These are phyloP conservation scores for Cryptosporidium viatorum DNA, from an alignment of 169 alveolate species.

Conservation along the genomic window DNA sequence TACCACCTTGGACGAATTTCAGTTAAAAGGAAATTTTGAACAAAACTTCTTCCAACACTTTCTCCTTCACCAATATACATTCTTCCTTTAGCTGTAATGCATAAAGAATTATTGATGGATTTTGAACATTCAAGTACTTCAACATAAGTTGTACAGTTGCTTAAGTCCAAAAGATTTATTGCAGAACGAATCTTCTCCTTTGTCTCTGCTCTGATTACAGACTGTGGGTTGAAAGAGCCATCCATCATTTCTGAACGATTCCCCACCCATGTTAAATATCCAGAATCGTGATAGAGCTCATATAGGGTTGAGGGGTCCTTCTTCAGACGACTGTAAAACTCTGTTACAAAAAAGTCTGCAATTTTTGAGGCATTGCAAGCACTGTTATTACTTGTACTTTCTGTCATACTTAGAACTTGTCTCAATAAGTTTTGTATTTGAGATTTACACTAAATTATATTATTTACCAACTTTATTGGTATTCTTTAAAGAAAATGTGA, in stretches of 20 bases:
- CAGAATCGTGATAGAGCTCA: conserved; percentile 72
- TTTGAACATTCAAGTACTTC: conserved; percentile 68
- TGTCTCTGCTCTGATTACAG: conserved; percentile 72
- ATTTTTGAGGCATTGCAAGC: conserved; percentile 60
- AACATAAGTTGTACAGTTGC: conserved; percentile 68
- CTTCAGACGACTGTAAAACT: conserved; percentile 62
- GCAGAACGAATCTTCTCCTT: conserved; percentile 72
- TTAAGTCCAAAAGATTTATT: conserved; percentile 43
- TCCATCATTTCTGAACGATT: conserved; percentile 20
- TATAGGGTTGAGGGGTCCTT: conserved; percentile 69
- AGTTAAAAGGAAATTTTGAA: conserved; percentile 56
- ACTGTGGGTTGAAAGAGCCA: neutral
- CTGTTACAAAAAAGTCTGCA: conserved; percentile 73
- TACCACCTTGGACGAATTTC: conserved; percentile 74
- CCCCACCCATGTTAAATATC: conserved; percentile 68
- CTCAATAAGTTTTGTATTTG: neutral
- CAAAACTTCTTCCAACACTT: conserved; percentile 48
- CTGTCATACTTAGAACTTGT: conserved; percentile 24
- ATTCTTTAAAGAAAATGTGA: neutral
- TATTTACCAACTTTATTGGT: neutral
- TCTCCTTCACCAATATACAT: conserved; percentile 67
- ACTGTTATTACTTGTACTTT: conserved; percentile 1
- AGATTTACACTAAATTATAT: neutral
- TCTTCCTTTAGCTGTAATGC: conserved; percentile 68
- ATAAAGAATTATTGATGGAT: conserved; percentile 51